phyloP scores from a whole-genome alignment of 2,329 filamentous ascomycete species.

The Trematosphaeria pertusa region DNA sequence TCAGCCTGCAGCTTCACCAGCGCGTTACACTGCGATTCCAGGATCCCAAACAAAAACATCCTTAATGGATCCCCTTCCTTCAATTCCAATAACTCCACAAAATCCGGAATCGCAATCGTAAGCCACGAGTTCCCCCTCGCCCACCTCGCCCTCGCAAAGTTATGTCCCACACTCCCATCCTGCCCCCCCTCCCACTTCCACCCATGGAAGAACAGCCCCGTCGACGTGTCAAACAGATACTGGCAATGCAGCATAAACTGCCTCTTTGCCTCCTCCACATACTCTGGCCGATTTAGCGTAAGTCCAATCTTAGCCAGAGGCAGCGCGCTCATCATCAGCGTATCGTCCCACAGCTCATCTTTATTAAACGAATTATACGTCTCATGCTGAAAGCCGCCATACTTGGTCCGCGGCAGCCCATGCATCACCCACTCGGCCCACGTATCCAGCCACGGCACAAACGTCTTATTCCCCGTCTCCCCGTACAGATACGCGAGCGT shows the following conservation, averaged over 20 bases:
- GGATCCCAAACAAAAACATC: conserved; percentile 65
- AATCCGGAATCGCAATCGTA: conserved; percentile 83
- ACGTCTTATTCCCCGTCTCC: conserved; percentile 70
- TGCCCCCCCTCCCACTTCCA: conserved; percentile 74
- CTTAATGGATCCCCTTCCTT: conserved; percentile 66
- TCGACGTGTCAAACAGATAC: conserved; percentile 75
- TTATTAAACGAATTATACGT: conserved; percentile 75
- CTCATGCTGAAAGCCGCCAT: conserved; percentile 76
- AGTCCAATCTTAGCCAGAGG: conserved; percentile 81
- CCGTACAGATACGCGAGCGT: conserved; percentile 82
- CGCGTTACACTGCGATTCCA: conserved; percentile 73
- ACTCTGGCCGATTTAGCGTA: conserved; percentile 72
- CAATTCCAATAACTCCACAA: conserved; percentile 75
- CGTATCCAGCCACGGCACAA: conserved; percentile 77
- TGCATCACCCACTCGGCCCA: conserved; percentile 87
- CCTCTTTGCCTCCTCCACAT: conserved; percentile 77
- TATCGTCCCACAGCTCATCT: conserved; percentile 84
- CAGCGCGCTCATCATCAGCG: conserved; percentile 86
- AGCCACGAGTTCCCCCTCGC: conserved; percentile 74
- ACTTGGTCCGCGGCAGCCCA: conserved; percentile 73
- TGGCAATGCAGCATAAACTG: conserved; percentile 81
- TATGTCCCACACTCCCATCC: conserved; percentile 60
- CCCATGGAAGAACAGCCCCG: conserved; percentile 81
- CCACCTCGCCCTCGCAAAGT: conserved; percentile 64
- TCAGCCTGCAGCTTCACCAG: conserved; percentile 65